A percentile compares a stretch with the other conserved stretches of the same genome.
Evolutionary conservation across 352 stramenopile species (phyloP).

Genomic region (Phytopythium chamaehyphon): DNA sequence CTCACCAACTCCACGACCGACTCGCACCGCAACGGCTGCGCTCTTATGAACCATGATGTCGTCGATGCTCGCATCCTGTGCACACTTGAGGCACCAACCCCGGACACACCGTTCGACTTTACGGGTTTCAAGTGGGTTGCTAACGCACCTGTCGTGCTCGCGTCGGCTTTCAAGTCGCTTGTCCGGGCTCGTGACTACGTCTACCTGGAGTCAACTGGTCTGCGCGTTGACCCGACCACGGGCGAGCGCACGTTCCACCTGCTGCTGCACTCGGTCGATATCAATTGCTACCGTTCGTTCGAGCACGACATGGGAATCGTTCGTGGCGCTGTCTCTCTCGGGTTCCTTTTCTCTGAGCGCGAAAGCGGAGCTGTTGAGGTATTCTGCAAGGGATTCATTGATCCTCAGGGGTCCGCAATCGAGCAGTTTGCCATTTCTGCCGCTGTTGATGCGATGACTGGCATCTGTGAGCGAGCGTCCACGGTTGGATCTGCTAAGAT

Average conservation of each 20-base stretch:
- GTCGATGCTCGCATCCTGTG: constrained; percentile 22
- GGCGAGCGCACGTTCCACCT: constrained; percentile 23
- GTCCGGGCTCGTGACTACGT: constrained; percentile 33
- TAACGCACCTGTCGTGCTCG: constrained; percentile 3
- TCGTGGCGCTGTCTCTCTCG: constrained; percentile 28
- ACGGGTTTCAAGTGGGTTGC: constrained; percentile 34
- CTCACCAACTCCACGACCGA: constrained; percentile 21
- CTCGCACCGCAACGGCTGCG: constrained; percentile 23
- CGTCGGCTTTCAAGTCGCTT: constrained; percentile 22
- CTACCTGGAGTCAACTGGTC: constrained; percentile 38
- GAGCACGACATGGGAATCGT: constrained; percentile 17
- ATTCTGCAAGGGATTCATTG: constrained; percentile 35
- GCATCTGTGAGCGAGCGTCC: constrained; percentile 9
- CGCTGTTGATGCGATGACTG: constrained; percentile 20
- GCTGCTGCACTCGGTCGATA: constrained; percentile 31
- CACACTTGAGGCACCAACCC: constrained; percentile 25
- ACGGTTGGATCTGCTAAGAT: constrained; percentile 27
- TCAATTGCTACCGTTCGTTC: constrained; percentile 14
- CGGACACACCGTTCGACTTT: constrained; percentile 18
- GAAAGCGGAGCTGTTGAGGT: constrained; percentile 15
- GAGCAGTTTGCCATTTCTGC: constrained; percentile 14
- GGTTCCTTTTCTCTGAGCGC: constrained; percentile 24
- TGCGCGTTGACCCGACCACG: constrained; percentile 17
- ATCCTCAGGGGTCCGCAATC: constrained; percentile 20
- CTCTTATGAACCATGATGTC: constrained; percentile 21